Conservation (phyloP, 441 rosid genomes). For the Croton setiger region DNA sequence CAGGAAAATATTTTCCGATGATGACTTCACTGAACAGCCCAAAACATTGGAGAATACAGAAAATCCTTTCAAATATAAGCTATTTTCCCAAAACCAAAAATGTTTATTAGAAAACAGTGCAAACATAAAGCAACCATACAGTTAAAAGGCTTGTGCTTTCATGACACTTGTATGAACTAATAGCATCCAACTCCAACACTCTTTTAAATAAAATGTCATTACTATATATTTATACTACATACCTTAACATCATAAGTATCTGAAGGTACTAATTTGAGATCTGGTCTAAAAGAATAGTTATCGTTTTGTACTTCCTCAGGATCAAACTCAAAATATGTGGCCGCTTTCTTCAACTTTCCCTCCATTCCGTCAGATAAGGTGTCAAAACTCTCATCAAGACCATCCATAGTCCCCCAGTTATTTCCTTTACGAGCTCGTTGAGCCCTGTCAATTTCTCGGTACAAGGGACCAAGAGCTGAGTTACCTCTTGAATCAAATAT, state of each 20-base stretch:
- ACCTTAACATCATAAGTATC: conserved; percentile 37
- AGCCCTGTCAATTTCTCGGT: conserved; percentile 39
- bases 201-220: background rate
- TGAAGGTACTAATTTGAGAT: conserved; percentile 27
- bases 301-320: conserved; percentile 31
- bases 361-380: conserved; percentile 58
- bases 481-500: conserved; percentile 40
- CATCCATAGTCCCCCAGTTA: conserved; percentile 14
- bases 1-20: too few relatives aligned
- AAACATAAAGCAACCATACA: background rate
- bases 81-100: too few relatives aligned
- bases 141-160: background rate
- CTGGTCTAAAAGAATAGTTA: conserved; percentile 49
- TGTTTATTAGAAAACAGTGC: background rate
- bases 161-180: background rate
- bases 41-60: too few relatives aligned
- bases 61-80: too few relatives aligned
- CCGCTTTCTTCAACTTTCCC: conserved; percentile 47
- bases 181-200: background rate
- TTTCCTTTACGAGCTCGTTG: conserved; percentile 27
- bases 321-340: conserved; percentile 42
- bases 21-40: too few relatives aligned
- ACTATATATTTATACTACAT: conserved; percentile 4
- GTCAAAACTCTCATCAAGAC: conserved; percentile 29
- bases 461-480: conserved; percentile 35